Evolutionary conservation across 176 grass and related monocot species (phyloP), one percentile per base, ranked within the genome.

Genomic region (Carex cristatella): DNA sequence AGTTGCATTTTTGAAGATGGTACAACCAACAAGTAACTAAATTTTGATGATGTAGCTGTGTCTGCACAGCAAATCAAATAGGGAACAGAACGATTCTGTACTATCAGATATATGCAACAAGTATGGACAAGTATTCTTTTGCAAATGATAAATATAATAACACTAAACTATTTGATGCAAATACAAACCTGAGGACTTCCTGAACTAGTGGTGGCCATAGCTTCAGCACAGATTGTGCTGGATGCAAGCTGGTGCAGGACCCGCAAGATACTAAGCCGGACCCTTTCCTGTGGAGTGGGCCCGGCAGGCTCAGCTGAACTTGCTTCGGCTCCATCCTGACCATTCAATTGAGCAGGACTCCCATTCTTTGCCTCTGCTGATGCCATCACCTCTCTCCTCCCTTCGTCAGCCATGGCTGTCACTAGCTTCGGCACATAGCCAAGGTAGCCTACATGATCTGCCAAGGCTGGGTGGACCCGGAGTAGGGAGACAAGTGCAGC

Each of bases 371-470:
- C 53, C 81, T 94, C 93, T 67, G 78, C 88, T 53, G 88, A 87
- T 71, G 96, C 91, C 96, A 99, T 99, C 74, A 89, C 90, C 37
- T 95, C 93, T 84, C 93, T 86, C 86, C 91, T 92, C 87, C 96
- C 96, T 86, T 99, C 96, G 44, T 94, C 93, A 19, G 93, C 96
- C 93, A 99, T 95, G 65, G 96, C 96, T 40, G 96, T 83, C 84
- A 99, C 91, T 44, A 99, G 84, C 85, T 99, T 99, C 63, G 96
- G 96, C 64, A 99, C 96, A 89, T 99, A 99, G 35, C 96, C 96
- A 81, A 99, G 91, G 88, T 99, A 99, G 86, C 96, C 96, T 63
- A 99, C 96, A 92, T 99, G 96, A 81, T 99, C 96, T 81, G 96
- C 91, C 76, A 99, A 91, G 7, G 96, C 96, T 37, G 93, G 96